Percentiles rank a stretch among this genome's conserved stretches.
These are phyloP conservation scores for Fusarium xyrophilum DNA, from an alignment of 2,329 filamentous ascomycete species.

Conservation along the genomic window DNA sequence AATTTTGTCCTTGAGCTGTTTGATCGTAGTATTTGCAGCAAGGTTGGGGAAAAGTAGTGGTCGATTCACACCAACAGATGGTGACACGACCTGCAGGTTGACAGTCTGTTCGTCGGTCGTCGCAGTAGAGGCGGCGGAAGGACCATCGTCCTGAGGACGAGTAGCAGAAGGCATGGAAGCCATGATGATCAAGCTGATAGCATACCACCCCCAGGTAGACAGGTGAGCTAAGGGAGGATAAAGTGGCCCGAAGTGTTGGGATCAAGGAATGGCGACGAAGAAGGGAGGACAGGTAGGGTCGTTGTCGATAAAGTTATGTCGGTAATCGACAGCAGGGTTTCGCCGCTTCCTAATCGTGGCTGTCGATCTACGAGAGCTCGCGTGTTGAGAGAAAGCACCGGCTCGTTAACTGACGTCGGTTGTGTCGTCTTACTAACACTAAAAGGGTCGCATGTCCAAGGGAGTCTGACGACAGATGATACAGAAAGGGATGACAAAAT, in stretches of 20 bases:
- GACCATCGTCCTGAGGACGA: slow-evolving; percentile 35
- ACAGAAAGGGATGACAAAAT: not conserved
- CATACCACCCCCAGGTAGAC: slow-evolving; percentile 39
- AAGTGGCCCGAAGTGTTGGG: slow-evolving; percentile 13
- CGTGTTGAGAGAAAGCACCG: slow-evolving; percentile 21
- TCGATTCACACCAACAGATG: slow-evolving; percentile 60
- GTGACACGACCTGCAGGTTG: slow-evolving; percentile 66
- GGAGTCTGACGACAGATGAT: not conserved
- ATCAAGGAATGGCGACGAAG: slow-evolving; percentile 7
- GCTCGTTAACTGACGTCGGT: slow-evolving; percentile 35
- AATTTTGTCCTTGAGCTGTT: slow-evolving; percentile 65
- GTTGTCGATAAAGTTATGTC: slow-evolving; percentile 3
- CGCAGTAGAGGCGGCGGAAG: slow-evolving; percentile 16
- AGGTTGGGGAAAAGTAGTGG: slow-evolving; percentile 59
- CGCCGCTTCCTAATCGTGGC: slow-evolving; percentile 11
- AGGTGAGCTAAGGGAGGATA: slow-evolving; percentile 13
- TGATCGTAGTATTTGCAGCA: slow-evolving; percentile 59
- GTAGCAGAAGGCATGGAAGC: slow-evolving; percentile 47
- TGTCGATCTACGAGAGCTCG: slow-evolving; percentile 22
- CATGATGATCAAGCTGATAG: slow-evolving; percentile 46
- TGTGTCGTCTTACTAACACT: slow-evolving; percentile 36
- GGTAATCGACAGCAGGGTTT: slow-evolving; percentile 12
- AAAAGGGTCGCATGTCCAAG: slow-evolving; percentile 33
- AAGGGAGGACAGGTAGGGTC: not conserved
- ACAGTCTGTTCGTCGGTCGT: slow-evolving; percentile 51